phyloP scores from a whole-genome alignment of 2,329 filamentous ascomycete genomes.

The Trichocomaceae sp. region DNA sequence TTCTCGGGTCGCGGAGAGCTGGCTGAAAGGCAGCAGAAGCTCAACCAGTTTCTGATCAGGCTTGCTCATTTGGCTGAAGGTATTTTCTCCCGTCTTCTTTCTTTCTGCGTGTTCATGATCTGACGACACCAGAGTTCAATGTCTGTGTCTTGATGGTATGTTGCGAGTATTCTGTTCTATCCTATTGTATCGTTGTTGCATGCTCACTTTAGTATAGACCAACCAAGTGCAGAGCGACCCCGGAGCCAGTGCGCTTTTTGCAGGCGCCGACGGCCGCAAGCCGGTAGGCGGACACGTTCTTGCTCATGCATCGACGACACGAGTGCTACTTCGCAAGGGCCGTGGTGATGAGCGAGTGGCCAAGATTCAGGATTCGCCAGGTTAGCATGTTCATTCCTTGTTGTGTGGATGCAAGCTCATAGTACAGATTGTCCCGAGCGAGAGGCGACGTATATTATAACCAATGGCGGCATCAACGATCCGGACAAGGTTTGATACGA shows the following conservation, averaged over 20 bases:
- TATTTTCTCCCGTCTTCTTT: constrained; percentile 19
- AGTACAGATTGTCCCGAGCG: constrained; percentile 58
- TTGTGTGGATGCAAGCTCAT: background rate
- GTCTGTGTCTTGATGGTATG: constrained; percentile 56
- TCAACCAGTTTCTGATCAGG: constrained; percentile 59
- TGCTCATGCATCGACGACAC: constrained; percentile 61
- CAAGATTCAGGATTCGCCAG: constrained; percentile 61
- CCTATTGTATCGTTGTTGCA: background rate
- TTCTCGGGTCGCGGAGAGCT: constrained; percentile 61
- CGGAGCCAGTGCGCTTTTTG: constrained; percentile 61
- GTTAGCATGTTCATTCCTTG: constrained; percentile 32
- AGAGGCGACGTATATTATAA: constrained; percentile 65
- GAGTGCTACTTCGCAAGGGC: constrained; percentile 61
- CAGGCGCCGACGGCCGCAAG: constrained; percentile 61
- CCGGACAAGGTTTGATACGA: constrained; percentile 51
- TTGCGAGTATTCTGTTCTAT: background rate
- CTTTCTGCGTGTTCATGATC: background rate
- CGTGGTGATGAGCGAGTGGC: constrained; percentile 64
- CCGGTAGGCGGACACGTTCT: constrained; percentile 62
- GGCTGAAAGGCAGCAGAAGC: constrained; percentile 61
- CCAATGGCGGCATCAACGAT: constrained; percentile 61
- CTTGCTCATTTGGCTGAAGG: constrained; percentile 60
- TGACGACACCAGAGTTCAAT: constrained; percentile 55
- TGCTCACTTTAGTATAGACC: constrained; percentile 39
- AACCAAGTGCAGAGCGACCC: constrained; percentile 68